Evolutionary conservation across 1,284 basidiomycete species (phyloP).

Genomic region (Gomphus bonarii): DNA sequence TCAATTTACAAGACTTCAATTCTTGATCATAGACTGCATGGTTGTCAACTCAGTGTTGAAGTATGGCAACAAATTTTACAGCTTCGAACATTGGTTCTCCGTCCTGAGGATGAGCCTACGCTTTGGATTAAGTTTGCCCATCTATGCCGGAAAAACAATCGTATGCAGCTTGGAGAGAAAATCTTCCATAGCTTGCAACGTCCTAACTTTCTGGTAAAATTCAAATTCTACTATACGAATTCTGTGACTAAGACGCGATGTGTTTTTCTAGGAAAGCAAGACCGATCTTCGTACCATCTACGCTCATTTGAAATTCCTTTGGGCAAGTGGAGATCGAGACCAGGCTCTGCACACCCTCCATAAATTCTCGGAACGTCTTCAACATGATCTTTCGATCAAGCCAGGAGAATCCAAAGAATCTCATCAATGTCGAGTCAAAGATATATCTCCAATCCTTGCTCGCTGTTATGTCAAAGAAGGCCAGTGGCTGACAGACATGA

Average conservation of each 20-base stretch:
- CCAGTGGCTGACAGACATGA: conserved; percentile 84
- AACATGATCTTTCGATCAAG: conserved; percentile 65
- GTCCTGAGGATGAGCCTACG: conserved; percentile 88
- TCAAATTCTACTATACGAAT: conserved; percentile 1
- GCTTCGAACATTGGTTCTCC: conserved; percentile 89
- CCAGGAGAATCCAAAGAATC: conserved; percentile 32
- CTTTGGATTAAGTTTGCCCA: conserved; percentile 98
- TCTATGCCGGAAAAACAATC: conserved; percentile 78
- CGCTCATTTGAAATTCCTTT: conserved; percentile 94
- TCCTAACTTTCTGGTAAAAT: conserved; percentile 13
- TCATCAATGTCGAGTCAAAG: conserved; percentile 52
- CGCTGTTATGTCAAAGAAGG: conserved; percentile 96
- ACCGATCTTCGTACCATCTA: conserved; percentile 96
- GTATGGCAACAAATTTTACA: conserved; percentile 98
- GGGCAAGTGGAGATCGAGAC: conserved; percentile 76
- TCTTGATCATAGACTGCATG: conserved; percentile 57
- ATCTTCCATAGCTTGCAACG: conserved; percentile 77
- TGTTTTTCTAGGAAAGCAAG: conserved; percentile 46
- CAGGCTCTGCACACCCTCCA: conserved; percentile 83
- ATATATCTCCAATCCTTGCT: conserved; percentile 81
- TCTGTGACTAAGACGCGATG: neutral
- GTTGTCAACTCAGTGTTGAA: conserved; percentile 98
- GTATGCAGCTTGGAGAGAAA: conserved; percentile 89
- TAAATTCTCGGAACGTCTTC: conserved; percentile 72
- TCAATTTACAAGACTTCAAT: neutral